A percentile compares a stretch with the other conserved stretches of the same genome.
Evolutionary conservation across 2,329 filamentous ascomycete genomes (phyloP).

Genomic region (Penicillium sp.): DNA sequence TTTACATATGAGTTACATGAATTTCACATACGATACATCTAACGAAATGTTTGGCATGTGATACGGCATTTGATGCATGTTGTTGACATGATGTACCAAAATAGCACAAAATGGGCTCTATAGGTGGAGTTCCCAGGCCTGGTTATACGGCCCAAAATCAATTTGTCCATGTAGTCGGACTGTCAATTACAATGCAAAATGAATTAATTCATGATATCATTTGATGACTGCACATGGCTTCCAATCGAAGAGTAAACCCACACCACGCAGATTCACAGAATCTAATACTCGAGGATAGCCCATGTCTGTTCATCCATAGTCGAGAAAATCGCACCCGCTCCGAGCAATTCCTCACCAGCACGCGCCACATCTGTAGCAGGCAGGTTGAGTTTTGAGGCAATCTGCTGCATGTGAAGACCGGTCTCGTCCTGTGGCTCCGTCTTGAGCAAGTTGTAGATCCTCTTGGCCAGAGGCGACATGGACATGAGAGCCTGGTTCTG

Average conservation of each 20-base stretch:
- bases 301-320: conserved; percentile 92
- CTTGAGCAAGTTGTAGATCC: conserved; percentile 66
- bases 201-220: conserved; percentile 26
- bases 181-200: not conserved
- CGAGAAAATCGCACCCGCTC: conserved; percentile 72
- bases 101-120: not conserved
- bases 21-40: conserved; percentile 1
- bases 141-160: not conserved
- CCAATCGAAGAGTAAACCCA: conserved; percentile 23
- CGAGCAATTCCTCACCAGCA: conserved; percentile 75
- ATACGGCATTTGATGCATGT: not conserved
- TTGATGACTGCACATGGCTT: conserved; percentile 11
- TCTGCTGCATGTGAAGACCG: conserved; percentile 73
- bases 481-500: conserved; percentile 39
- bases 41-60: not conserved
- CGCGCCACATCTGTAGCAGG: conserved; percentile 64
- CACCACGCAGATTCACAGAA: not conserved
- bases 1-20: not conserved
- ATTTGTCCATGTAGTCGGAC: not conserved
- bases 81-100: not conserved
- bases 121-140: not conserved
- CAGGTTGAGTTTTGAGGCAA: conserved; percentile 63
- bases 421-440: conserved; percentile 68
- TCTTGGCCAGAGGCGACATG: conserved; percentile 57
- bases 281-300: conserved; percentile 63